phyloP scores from a whole-genome alignment of 2,329 filamentous ascomycete genomes.

The Colletotrichum tabaci region DNA sequence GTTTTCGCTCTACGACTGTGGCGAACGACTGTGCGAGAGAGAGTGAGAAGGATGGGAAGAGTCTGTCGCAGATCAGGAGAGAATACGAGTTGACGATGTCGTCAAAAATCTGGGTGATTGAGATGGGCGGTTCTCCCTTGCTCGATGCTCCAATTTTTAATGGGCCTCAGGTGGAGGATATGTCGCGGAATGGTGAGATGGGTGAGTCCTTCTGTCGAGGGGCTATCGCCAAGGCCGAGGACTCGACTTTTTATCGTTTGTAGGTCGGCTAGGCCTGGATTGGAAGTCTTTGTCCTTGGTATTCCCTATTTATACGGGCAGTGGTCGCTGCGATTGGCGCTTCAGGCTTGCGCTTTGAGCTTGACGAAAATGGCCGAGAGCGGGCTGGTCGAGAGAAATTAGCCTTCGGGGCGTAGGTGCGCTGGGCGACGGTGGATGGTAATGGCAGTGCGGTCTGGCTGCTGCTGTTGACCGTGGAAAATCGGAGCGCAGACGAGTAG shows the following conservation, averaged over 20 bases:
- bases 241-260: slow-evolving; percentile 14
- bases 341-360: slow-evolving; percentile 39
- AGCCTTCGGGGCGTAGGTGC: slow-evolving; percentile 22
- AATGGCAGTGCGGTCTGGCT: slow-evolving; percentile 1
- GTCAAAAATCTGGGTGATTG: slow-evolving; percentile 30
- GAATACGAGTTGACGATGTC: slow-evolving; percentile 31
- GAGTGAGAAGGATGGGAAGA: slow-evolving; percentile 6
- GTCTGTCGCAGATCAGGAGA: background rate
- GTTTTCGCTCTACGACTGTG: background rate
- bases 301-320: slow-evolving; percentile 5
- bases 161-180: slow-evolving; percentile 31
- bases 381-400: slow-evolving; percentile 35
- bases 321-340: slow-evolving; percentile 22
- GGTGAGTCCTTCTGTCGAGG: slow-evolving; percentile 22
- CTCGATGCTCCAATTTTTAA: slow-evolving; percentile 36
- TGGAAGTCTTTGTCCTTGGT: slow-evolving; percentile 33
- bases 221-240: slow-evolving; percentile 17
- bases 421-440: slow-evolving; percentile 24
- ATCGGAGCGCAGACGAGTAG: slow-evolving; percentile 29
- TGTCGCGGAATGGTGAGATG: slow-evolving; percentile 27
- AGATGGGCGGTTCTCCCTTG: slow-evolving; percentile 41
- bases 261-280: slow-evolving; percentile 19
- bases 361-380: slow-evolving; percentile 40
- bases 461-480: slow-evolving; percentile 32
- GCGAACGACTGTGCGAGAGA: background rate